Percentiles rank a stretch among this genome's conserved stretches.
Evolutionary conservation across 257 asterid genomes (phyloP).

Genomic region (Solanum sejunctum): DNA sequence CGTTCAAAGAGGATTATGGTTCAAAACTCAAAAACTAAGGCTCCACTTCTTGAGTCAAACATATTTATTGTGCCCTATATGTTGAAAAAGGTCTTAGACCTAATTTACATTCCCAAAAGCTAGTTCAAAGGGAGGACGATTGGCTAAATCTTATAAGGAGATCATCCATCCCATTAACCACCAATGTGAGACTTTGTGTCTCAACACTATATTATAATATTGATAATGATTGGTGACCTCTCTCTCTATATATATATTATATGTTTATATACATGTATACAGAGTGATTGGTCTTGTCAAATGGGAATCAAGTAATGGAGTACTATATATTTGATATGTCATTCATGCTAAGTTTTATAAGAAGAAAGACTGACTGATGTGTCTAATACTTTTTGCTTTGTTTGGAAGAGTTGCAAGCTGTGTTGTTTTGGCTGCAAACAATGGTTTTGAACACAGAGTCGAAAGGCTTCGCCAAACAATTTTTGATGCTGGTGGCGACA

Average conservation of each 20-base stretch:
- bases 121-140: too few relatives aligned
- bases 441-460: constrained; percentile 16
- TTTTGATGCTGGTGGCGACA: constrained; percentile 23
- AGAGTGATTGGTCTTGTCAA: not conserved
- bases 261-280: not conserved
- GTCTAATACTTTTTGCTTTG: not conserved
- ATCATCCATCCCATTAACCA: too few relatives aligned
- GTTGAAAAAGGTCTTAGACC: too few relatives aligned
- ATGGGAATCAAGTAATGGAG: not conserved
- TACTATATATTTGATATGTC: not conserved
- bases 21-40: not conserved
- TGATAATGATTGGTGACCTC: not conserved
- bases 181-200: too few relatives aligned
- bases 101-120: too few relatives aligned
- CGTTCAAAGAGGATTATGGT: not conserved
- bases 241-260: too few relatives aligned
- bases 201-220: not conserved
- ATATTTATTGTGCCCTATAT: not conserved
- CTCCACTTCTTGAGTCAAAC: not conserved
- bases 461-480: constrained; percentile 23
- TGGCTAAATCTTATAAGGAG: too few relatives aligned
- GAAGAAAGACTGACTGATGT: not conserved
- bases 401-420: constrained; percentile 27
- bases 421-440: constrained; percentile 17
- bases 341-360: not conserved